A percentile compares a stretch with the other conserved stretches of the same genome.
These are phyloP conservation scores for Dactylellina cionopaga DNA, from an alignment of 2,329 filamentous ascomycete species.

Conservation along the genomic window DNA sequence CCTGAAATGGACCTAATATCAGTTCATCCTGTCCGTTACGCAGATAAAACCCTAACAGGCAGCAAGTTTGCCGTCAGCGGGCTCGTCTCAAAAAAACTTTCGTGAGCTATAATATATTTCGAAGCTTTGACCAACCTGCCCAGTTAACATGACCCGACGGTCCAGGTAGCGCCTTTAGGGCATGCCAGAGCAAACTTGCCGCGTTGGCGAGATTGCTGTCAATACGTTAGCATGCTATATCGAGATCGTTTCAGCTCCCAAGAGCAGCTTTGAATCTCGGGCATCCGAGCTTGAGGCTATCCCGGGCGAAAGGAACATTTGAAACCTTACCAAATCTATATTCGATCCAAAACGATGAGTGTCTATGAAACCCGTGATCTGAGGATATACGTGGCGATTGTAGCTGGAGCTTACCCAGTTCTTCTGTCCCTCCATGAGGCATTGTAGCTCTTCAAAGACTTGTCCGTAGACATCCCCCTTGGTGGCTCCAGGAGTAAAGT, in stretches of 20 bases:
- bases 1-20: constrained; percentile 82
- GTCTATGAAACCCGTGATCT: constrained; percentile 51
- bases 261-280: neutral
- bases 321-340: constrained; percentile 27
- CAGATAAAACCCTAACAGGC: constrained; percentile 74
- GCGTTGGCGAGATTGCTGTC: constrained; percentile 78
- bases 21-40: constrained; percentile 69
- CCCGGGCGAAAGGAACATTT: neutral
- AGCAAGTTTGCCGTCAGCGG: neutral
- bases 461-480: constrained; percentile 80
- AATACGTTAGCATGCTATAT: no score
- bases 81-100: no score
- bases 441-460: constrained; percentile 75
- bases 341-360: neutral
- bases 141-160: constrained; percentile 78
- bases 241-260: neutral
- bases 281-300: constrained; percentile 3
- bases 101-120: no score
- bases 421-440: constrained; percentile 75
- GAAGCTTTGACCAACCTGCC: constrained; percentile 67
- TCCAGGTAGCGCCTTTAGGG: constrained; percentile 75
- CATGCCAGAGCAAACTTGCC: constrained; percentile 81
- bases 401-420: constrained; percentile 74
- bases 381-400: neutral
- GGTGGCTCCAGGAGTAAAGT: constrained; percentile 72